Conservation (phyloP, 2,329 filamentous ascomycete genomes). For the Diplocarpon rosae region DNA sequence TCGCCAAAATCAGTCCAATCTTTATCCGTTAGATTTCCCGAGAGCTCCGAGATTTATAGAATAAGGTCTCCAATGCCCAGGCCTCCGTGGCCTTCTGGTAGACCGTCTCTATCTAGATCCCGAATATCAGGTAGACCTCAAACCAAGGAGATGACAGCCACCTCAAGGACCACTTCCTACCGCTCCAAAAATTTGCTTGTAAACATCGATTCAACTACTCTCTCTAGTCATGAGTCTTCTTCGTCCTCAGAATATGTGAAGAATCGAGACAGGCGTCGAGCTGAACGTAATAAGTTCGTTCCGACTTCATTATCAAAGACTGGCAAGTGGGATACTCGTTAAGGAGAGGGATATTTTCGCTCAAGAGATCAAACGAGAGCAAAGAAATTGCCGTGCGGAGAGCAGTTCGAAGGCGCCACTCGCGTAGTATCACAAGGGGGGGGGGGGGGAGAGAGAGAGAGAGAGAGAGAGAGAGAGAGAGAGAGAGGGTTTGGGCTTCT, state of each 20-base stretch:
- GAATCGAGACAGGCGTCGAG: slow-evolving; percentile 2
- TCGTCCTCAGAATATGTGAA: neutral
- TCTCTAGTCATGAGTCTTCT: neutral
- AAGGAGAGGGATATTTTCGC: neutral
- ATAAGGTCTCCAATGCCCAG: neutral
- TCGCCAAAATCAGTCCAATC: neutral
- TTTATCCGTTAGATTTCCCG: neutral
- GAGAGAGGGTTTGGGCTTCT: slow-evolving; percentile 4
- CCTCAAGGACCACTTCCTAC: neutral
- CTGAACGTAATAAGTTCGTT: neutral
- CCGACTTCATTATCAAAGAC: neutral
- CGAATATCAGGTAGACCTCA: neutral
- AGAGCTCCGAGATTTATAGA: neutral
- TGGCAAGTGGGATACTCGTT: neutral
- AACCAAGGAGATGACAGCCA: neutral
- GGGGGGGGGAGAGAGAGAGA: neutral
- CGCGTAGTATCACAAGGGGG: slow-evolving; percentile 1
- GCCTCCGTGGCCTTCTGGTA: neutral
- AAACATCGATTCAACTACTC: neutral
- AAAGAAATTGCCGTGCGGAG: neutral
- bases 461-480: slow-evolving; percentile 3
- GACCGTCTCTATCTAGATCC: neutral
- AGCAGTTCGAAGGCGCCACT: neutral
- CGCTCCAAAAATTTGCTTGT: neutral
- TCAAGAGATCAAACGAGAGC: neutral